Evolutionary conservation across 352 stramenopile species (phyloP).

Genomic region (Globisporangium emineosum): DNA sequence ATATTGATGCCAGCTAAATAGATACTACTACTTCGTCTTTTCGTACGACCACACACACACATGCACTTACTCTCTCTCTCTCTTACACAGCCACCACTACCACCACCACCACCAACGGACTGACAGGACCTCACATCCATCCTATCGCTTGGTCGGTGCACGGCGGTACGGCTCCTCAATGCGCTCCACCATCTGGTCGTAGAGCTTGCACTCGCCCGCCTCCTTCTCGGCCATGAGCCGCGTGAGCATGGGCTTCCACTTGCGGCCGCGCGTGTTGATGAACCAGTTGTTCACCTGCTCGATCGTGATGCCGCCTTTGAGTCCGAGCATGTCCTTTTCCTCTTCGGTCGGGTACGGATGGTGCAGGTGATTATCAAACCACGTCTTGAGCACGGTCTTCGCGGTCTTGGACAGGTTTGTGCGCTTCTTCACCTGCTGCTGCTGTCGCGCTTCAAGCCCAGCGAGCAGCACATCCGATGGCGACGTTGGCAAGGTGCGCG

Average conservation of each 20-base stretch:
- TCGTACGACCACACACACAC: background rate
- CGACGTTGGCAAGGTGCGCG: background rate
- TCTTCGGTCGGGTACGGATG: slow-evolving; percentile 85
- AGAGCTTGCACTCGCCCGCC: slow-evolving; percentile 51
- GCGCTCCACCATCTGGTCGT: slow-evolving; percentile 76
- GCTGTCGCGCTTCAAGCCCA: background rate
- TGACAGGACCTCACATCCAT: too few species aligned
- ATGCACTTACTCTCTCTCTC: background rate
- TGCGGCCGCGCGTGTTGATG: slow-evolving; percentile 81
- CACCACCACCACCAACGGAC: background rate
- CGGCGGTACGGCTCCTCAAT: slow-evolving; percentile 73
- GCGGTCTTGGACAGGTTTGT: slow-evolving; percentile 72
- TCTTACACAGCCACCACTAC: background rate
- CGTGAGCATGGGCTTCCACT: slow-evolving; percentile 85
- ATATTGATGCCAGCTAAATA: slow-evolving; percentile 2
- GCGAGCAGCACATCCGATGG: slow-evolving; percentile 2
- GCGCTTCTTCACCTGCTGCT: slow-evolving; percentile 53
- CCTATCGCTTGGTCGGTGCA: slow-evolving; percentile 22
- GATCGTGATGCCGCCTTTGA: slow-evolving; percentile 69
- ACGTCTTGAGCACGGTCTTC: slow-evolving; percentile 71
- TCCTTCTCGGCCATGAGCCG: slow-evolving; percentile 68
- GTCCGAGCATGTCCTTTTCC: slow-evolving; percentile 72
- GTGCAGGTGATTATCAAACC: slow-evolving; percentile 83
- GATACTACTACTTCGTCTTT: background rate
- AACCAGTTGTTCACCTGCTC: slow-evolving; percentile 91